Conservation (phyloP, 345 rosid genomes). For the Aquilaria malaccensis region DNA sequence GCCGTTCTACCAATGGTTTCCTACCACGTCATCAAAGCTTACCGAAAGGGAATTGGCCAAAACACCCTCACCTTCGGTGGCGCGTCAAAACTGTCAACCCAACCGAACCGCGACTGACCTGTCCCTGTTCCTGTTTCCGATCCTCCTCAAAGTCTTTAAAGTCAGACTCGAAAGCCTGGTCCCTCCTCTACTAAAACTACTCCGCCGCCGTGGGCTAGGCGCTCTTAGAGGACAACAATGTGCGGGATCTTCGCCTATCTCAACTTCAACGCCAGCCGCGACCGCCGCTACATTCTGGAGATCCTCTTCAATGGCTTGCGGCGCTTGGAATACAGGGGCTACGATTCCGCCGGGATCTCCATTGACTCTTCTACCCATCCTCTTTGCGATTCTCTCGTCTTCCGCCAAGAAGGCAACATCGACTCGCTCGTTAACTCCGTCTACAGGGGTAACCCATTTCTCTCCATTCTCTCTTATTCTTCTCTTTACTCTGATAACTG, state of each 20-base stretch:
- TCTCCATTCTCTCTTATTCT: not conserved
- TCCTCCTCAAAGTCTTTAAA: not conserved
- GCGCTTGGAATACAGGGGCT: slow-evolving; percentile 95
- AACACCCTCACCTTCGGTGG: no score
- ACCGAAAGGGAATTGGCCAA: no score
- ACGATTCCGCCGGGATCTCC: slow-evolving; percentile 91
- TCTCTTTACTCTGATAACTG: no score
- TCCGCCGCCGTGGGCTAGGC: no score
- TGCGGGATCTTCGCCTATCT: slow-evolving; percentile 95
- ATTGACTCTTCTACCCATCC: slow-evolving; percentile 37
- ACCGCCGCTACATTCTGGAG: slow-evolving; percentile 74
- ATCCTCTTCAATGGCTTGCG: slow-evolving; percentile 92
- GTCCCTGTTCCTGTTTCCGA: not conserved
- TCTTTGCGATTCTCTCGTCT: slow-evolving; percentile 50
- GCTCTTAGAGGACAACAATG: slow-evolving; percentile 26
- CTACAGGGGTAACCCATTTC: slow-evolving; percentile 45
- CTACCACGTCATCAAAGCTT: no score
- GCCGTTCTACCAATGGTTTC: no score
- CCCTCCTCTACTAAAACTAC: no score
- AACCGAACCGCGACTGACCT: not conserved
- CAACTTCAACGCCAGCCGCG: slow-evolving; percentile 63
- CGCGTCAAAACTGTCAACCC: no score
- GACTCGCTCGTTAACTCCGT: slow-evolving; percentile 95
- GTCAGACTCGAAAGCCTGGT: no score
- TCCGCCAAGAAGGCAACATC: slow-evolving; percentile 90